A percentile compares a stretch with the other conserved stretches of the same genome.
These are phyloP conservation scores for Kwoniella europaea DNA, from an alignment of 768 basidiomycete species.

Conservation along the genomic window DNA sequence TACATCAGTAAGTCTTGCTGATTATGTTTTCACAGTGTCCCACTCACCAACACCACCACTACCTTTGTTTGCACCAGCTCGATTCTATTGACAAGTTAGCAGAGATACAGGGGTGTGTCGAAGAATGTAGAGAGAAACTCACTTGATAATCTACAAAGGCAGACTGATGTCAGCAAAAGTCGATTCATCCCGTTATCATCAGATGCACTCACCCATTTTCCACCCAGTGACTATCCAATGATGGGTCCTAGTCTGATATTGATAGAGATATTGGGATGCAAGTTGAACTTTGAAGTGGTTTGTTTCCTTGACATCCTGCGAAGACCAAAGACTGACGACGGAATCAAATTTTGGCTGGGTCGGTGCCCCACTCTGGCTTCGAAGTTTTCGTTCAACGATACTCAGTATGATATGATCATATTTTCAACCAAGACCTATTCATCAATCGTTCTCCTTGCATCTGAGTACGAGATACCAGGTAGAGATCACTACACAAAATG, in stretches of 20 bases:
- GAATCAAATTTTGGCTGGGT: slow-evolving; percentile 21
- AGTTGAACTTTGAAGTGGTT: no score
- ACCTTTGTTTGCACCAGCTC: slow-evolving; percentile 57
- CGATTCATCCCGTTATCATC: no score
- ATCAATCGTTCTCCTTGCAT: not conserved
- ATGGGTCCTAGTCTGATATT: not conserved
- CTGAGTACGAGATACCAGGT: not conserved
- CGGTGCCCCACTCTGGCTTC: not conserved
- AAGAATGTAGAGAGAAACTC: slow-evolving; percentile 1
- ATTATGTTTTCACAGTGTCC: no score
- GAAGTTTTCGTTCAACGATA: not conserved
- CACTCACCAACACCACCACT: slow-evolving; percentile 56
- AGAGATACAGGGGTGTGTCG: not conserved
- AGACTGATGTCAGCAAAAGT: not conserved
- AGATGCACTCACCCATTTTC: slow-evolving; percentile 31
- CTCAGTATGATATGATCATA: not conserved
- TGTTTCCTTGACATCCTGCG: not conserved
- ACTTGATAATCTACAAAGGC: slow-evolving; percentile 53
- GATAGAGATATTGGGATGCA: not conserved
- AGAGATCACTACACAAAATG: slow-evolving; percentile 23
- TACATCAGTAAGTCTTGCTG: no score
- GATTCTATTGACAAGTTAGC: slow-evolving; percentile 39
- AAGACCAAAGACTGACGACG: slow-evolving; percentile 4
- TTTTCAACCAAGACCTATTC: not conserved
- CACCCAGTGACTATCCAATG: not conserved